phyloP scores from a whole-genome alignment of 2,329 filamentous ascomycete species.

The Pestalotiopsis sp. region DNA sequence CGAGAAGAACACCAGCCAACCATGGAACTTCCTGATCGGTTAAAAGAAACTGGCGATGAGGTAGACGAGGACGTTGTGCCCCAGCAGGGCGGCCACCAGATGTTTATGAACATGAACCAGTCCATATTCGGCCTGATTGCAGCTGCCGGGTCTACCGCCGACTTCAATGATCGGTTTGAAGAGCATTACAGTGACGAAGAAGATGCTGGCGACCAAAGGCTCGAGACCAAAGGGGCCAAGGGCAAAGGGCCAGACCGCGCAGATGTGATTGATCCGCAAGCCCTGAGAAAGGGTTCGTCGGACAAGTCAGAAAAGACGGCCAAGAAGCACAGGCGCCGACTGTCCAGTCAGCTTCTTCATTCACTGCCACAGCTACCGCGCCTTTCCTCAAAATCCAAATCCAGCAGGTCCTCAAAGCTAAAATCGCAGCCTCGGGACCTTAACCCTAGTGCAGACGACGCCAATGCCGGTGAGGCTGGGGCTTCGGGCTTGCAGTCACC shows the following conservation, averaged over 20 bases:
- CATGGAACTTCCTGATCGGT: conserved; percentile 56
- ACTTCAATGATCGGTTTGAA: conserved; percentile 82
- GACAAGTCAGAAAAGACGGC: conserved; percentile 35
- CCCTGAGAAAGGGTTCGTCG: conserved; percentile 33
- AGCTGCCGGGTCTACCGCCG: conserved; percentile 79
- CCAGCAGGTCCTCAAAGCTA: conserved; percentile 40
- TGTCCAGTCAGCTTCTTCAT: conserved; percentile 68
- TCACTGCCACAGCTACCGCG: conserved; percentile 65
- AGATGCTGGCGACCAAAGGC: conserved; percentile 52
- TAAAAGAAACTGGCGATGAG: conserved; percentile 52
- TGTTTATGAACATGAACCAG: conserved; percentile 83
- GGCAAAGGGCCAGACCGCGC: conserved; percentile 30
- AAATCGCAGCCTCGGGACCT: conserved; percentile 36
- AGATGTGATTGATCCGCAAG: conserved; percentile 33
- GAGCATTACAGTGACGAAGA: conserved; percentile 82
- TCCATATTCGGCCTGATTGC: conserved; percentile 93
- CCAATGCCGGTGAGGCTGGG: conserved; percentile 5
- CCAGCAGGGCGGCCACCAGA: conserved; percentile 46
- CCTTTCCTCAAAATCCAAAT: conserved; percentile 41
- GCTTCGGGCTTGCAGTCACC: conserved; percentile 22
- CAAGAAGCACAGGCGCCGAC: conserved; percentile 57
- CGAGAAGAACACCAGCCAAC: conserved; percentile 41
- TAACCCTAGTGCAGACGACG: conserved; percentile 13
- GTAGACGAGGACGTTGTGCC: conserved; percentile 52
- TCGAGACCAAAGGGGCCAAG: conserved; percentile 15